Evolutionary conservation across 2,329 filamentous ascomycete species (phyloP).

Genomic region (Emergomyces orientalis): DNA sequence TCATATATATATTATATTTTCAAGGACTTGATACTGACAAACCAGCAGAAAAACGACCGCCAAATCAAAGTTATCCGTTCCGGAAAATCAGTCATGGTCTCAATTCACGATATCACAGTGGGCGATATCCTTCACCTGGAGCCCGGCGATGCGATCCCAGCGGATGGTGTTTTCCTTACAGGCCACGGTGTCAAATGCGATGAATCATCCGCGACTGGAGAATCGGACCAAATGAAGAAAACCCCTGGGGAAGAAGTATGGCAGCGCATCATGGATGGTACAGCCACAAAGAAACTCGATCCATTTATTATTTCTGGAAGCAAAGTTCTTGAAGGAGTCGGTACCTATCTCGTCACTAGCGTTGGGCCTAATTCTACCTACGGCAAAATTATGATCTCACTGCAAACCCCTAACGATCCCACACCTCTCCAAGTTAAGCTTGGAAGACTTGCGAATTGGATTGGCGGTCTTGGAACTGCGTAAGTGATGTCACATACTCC

Average conservation of each 20-base stretch:
- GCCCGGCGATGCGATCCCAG: conserved; percentile 60
- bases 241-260: conserved; percentile 51
- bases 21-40: conserved; percentile 8
- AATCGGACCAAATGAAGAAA: conserved; percentile 64
- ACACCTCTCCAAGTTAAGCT: conserved; percentile 70
- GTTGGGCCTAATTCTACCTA: conserved; percentile 66
- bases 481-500: conserved; percentile 16
- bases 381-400: conserved; percentile 63
- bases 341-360: conserved; percentile 64
- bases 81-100: conserved; percentile 54
- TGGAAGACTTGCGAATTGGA: conserved; percentile 65
- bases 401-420: conserved; percentile 64
- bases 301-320: conserved; percentile 73
- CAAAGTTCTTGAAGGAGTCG: conserved; percentile 67
- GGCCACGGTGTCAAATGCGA: conserved; percentile 61
- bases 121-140: conserved; percentile 62
- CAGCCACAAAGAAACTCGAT: conserved; percentile 48
- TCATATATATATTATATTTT: neutral
- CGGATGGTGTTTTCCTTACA: conserved; percentile 59
- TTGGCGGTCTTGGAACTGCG: conserved; percentile 66
- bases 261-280: conserved; percentile 45
- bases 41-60: conserved; percentile 51
- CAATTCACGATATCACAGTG: conserved; percentile 57
- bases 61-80: conserved; percentile 59
- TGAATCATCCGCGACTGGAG: conserved; percentile 64